phyloP scores from a whole-genome alignment of 495 filamentous ascomycete genomes.

The Neurospora sp. region DNA sequence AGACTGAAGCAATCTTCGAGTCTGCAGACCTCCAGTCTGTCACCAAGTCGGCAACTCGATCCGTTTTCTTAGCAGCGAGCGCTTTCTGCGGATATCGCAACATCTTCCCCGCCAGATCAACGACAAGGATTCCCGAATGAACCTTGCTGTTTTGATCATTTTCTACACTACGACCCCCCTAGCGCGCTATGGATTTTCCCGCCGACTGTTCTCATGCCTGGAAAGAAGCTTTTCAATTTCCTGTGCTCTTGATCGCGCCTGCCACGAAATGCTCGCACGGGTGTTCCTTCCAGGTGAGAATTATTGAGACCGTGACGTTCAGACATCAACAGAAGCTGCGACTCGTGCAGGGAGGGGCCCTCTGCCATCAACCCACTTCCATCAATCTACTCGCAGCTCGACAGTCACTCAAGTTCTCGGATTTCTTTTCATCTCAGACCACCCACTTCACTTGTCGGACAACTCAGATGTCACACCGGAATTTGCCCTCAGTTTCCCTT shows the following conservation, averaged over 20 bases:
- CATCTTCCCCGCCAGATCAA: not conserved
- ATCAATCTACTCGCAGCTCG: not conserved
- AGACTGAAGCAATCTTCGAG: not conserved
- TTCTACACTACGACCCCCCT: too few species aligned
- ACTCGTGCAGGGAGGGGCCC: not conserved
- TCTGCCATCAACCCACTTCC: not conserved
- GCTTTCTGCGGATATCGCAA: not conserved
- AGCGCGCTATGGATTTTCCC: not conserved
- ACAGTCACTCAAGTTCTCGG: not conserved
- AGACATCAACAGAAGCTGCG: not conserved
- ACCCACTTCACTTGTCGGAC: not conserved
- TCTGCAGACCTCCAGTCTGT: not conserved
- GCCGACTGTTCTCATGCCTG: not conserved
- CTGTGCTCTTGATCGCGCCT: not conserved
- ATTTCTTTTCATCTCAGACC: not conserved
- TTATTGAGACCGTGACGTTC: not conserved
- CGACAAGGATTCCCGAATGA: not conserved
- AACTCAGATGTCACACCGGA: not conserved
- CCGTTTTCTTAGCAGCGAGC: not conserved
- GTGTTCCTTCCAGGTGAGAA: not conserved
- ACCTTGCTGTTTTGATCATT: not conserved
- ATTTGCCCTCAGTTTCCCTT: conserved; percentile 1
- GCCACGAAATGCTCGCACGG: not conserved
- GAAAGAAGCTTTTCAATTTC: not conserved
- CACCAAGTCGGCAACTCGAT: not conserved